Percentiles rank a stretch among this genome's conserved stretches.
These are phyloP conservation scores for Candida chauliodis DNA, from an alignment of 805 yeast species.

Conservation along the genomic window DNA sequence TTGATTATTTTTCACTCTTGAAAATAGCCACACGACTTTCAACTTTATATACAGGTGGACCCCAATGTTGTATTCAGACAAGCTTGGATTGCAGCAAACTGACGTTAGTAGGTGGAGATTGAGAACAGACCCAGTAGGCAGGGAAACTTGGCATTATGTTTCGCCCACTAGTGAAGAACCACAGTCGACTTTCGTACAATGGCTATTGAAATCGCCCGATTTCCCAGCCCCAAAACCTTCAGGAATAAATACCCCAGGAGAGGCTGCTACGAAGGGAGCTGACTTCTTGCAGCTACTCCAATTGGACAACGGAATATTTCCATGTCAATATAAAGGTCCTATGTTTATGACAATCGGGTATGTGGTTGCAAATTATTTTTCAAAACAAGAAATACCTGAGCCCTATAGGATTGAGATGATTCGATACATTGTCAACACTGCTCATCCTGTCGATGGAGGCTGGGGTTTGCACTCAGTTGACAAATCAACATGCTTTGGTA, in stretches of 20 bases:
- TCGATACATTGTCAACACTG: slow-evolving; percentile 82
- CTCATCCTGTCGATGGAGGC: slow-evolving; percentile 99
- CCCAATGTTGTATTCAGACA: slow-evolving; percentile 59
- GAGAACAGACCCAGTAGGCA: slow-evolving; percentile 64
- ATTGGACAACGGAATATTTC: slow-evolving; percentile 82
- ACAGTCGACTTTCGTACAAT: slow-evolving; percentile 56
- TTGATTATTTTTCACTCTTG: slow-evolving; percentile 1
- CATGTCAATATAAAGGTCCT: slow-evolving; percentile 94
- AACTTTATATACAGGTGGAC: slow-evolving; percentile 1
- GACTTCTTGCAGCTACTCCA: slow-evolving; percentile 67
- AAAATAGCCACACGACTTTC: slow-evolving; percentile 5
- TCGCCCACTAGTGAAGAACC: slow-evolving; percentile 35
- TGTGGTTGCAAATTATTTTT: slow-evolving; percentile 68
- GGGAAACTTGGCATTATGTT: slow-evolving; percentile 76
- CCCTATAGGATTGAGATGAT: slow-evolving; percentile 66
- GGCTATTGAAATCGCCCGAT: slow-evolving; percentile 44
- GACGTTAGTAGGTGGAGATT: slow-evolving; percentile 77
- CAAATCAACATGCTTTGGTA: slow-evolving; percentile 93
- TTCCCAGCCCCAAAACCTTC: slow-evolving; percentile 36
- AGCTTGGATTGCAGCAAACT: slow-evolving; percentile 60
- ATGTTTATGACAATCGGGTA: slow-evolving; percentile 96
- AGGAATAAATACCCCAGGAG: slow-evolving; percentile 44
- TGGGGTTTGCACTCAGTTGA: slow-evolving; percentile 96
- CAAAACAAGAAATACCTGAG: slow-evolving; percentile 65
- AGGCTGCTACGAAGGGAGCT: slow-evolving; percentile 73